Base-by-base conservation (phyloP, 305 asterid species). In the Fraxinus latifolia region DNA sequence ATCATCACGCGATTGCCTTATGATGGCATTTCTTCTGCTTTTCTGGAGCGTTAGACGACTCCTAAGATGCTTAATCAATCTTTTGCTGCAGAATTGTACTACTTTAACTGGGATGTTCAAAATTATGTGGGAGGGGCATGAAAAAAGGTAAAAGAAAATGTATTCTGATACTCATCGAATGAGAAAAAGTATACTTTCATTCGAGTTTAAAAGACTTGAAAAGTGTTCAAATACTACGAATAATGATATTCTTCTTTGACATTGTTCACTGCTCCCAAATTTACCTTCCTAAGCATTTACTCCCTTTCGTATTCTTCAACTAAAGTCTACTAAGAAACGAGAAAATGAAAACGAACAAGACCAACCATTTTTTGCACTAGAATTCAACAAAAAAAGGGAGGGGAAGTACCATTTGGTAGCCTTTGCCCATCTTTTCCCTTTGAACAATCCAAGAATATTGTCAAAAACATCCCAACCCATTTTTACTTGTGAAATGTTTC, bases 391-490 rank as follows among this genome's bases (percentile, higher is more conserved):
- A 14, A 14, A 77, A 23, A 0, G 3, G 34, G 2, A 1, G 1
- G 6, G 25, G 37, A 5, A 21, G 1, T 21, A 88, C 91, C 91
- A 86, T 65, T 84, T 84, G 36, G 86, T 44, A 82, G 86, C 85
- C 37, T 84, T 77, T 75, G 84, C 86, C 89, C 87, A 84, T 76
- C 76, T 76, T 23, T 86, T 73, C 68, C 82, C 62, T 76, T 77
- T 78, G 23, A 80, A 75, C 42, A 82, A 55, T 60, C 77, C 85
- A 70, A 76, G 58, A 82, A 86, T 23, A 8, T 17, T 31, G 72
- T 76, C 11, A 68, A 88, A 76, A 75, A 78, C 5, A 14, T 29
- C 76, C 31, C 76, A 79, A 12, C 79, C 82, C 84, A 81, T 87
- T 17, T 47, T 74, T 19, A 21, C 60, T 77, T 75, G 14, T 75